Conservation (phyloP, 2,329 filamentous ascomycete species). For the Emergomyces orientalis region DNA sequence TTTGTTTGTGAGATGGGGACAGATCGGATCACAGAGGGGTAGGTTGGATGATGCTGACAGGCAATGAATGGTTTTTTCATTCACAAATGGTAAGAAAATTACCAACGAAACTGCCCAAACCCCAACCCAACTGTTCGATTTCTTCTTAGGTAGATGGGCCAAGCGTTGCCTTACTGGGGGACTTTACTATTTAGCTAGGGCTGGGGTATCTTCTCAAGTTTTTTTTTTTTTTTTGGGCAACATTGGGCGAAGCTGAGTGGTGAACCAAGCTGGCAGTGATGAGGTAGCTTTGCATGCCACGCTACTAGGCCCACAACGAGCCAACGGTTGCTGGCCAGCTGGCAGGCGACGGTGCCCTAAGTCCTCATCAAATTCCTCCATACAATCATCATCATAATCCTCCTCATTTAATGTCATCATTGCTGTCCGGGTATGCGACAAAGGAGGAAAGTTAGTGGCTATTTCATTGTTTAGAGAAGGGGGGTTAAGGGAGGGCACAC, state of each 20-base stretch:
- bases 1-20: slow-evolving; percentile 3
- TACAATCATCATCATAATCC: not conserved
- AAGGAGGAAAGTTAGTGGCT: too few relatives aligned
- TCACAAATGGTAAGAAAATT: not conserved
- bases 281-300: slow-evolving; percentile 6
- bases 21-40: not conserved
- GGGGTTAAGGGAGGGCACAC: too few relatives aligned
- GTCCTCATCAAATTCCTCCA: not conserved
- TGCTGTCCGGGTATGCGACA: too few relatives aligned
- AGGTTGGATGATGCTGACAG: not conserved
- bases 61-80: not conserved
- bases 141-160: not conserved
- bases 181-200: not conserved
- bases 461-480: too few relatives aligned
- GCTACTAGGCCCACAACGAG: not conserved
- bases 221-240: not conserved
- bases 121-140: not conserved
- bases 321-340: slow-evolving; percentile 12
- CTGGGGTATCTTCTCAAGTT: not conserved
- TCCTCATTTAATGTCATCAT: not conserved
- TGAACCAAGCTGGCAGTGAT: not conserved
- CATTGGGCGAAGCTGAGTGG: not conserved
- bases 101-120: not conserved
- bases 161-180: not conserved
- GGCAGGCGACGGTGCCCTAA: slow-evolving; percentile 1